Evolutionary conservation across 352 stramenopile genomes (phyloP).

Genomic region (Globisporangium nunn): DNA sequence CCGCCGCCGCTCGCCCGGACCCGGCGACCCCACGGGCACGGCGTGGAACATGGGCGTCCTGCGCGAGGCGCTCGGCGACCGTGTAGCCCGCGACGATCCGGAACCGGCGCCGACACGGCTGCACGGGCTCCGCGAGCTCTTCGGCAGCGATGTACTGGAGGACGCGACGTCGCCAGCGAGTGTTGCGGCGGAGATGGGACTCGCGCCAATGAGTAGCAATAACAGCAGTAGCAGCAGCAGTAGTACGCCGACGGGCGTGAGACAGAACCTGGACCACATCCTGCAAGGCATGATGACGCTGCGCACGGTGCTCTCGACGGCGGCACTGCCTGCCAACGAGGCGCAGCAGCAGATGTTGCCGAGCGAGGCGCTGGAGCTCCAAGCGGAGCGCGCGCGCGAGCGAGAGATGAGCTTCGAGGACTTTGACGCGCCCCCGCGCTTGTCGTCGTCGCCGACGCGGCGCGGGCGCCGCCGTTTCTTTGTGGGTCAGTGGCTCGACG

Average conservation of each 20-base stretch:
- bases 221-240: neutral
- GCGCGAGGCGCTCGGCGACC: slow-evolving; percentile 30
- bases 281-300: slow-evolving; percentile 48
- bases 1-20: slow-evolving; percentile 12
- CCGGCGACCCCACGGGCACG: slow-evolving; percentile 21
- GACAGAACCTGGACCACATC: slow-evolving; percentile 44
- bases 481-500: slow-evolving; percentile 96
- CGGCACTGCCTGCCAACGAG: neutral
- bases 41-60: slow-evolving; percentile 62
- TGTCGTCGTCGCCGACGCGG: neutral
- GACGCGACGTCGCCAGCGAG: slow-evolving; percentile 17
- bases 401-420: neutral
- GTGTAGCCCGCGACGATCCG: neutral
- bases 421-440: neutral
- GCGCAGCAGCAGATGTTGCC: neutral
- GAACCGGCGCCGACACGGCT: slow-evolving; percentile 15
- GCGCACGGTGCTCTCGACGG: slow-evolving; percentile 46
- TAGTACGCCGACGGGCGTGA: too few species aligned
- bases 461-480: slow-evolving; percentile 56
- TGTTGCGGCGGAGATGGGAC: slow-evolving; percentile 22
- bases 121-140: slow-evolving; percentile 30
- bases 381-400: neutral
- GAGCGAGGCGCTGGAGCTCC: neutral
- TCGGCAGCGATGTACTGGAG: slow-evolving; percentile 25
- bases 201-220: slow-evolving; percentile 6